Percentiles rank a stretch among this genome's conserved stretches.
phyloP scores from a whole-genome alignment of 768 basidiomycete genomes.

The Boletus reticulatus region DNA sequence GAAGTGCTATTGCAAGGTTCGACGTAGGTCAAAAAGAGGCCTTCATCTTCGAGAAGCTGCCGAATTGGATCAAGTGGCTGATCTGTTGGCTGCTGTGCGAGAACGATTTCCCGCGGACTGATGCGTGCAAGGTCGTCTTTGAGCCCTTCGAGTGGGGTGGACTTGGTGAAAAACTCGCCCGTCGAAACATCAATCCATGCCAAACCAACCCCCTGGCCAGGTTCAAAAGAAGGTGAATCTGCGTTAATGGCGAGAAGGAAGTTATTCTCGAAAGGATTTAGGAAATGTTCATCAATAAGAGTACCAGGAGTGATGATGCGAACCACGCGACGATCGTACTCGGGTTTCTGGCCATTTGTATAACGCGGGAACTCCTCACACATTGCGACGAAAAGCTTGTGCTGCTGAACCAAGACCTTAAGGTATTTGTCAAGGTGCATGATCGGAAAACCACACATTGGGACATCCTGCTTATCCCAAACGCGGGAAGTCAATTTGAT shows the following conservation, averaged over 20 bases:
- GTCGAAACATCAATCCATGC: constrained; percentile 97
- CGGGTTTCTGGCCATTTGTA: constrained; percentile 48
- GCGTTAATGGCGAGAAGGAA: constrained; percentile 72
- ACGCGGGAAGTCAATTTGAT: constrained; percentile 80
- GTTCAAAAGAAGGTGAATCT: constrained; percentile 2
- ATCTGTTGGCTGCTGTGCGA: constrained; percentile 42
- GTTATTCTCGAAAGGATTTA: constrained; percentile 85
- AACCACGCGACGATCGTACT: constrained; percentile 77
- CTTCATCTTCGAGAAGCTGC: constrained; percentile 51
- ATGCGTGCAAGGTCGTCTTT: constrained; percentile 84
- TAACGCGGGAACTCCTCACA: constrained; percentile 84
- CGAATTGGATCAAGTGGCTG: constrained; percentile 46
- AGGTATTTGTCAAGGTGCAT: constrained; percentile 83
- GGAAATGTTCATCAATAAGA: constrained; percentile 86
- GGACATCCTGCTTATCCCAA: constrained; percentile 66
- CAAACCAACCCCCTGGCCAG: constrained; percentile 48
- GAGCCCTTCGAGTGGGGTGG: constrained; percentile 49
- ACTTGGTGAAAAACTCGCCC: constrained; percentile 86
- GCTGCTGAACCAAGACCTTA: constrained; percentile 79
- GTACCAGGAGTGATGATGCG: constrained; percentile 93
- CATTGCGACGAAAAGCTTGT: constrained; percentile 84
- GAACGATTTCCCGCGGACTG: constrained; percentile 77
- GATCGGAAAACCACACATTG: constrained; percentile 92
- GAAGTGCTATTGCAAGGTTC: not conserved
- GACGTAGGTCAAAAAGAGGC: constrained; percentile 52